Evolutionary conservation across 2,329 filamentous ascomycete species (phyloP).

Genomic region (Sordariomycetes sp.): DNA sequence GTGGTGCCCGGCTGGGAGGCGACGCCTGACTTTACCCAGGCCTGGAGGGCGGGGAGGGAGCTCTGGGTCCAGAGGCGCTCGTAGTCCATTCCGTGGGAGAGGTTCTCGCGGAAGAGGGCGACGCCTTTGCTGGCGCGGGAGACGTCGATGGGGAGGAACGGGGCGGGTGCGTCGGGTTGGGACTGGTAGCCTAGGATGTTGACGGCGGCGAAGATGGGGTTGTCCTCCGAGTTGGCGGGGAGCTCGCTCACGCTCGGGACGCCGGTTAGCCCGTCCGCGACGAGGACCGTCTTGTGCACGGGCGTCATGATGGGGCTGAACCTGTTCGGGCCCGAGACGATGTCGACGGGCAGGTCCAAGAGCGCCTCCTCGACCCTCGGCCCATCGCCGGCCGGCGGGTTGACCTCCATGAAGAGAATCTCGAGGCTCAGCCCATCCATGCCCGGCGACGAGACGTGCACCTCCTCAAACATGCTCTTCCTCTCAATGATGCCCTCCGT

Average conservation of each 20-base stretch:
- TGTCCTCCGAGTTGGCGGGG: conserved; percentile 21
- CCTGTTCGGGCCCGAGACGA: conserved; percentile 50
- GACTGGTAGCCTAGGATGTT: conserved; percentile 35
- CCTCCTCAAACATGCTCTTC: conserved; percentile 30
- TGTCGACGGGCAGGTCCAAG: conserved; percentile 64
- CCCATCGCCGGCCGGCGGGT: conserved; percentile 19
- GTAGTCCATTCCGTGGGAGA: conserved; percentile 57
- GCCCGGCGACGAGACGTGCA: conserved; percentile 49
- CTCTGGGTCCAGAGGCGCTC: conserved; percentile 64
- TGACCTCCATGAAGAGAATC: conserved; percentile 40
- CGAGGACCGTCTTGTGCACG: conserved; percentile 68
- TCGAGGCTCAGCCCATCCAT: conserved; percentile 52
- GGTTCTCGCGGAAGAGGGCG: conserved; percentile 51
- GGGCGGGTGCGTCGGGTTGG: conserved; percentile 18
- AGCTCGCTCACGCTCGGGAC: conserved; percentile 39
- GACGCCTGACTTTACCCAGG: conserved; percentile 49
- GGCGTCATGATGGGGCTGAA: conserved; percentile 62
- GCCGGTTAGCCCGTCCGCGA: conserved; percentile 60
- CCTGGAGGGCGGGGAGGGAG: conserved; percentile 48
- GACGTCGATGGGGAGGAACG: conserved; percentile 49
- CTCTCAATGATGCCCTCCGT: conserved; percentile 3
- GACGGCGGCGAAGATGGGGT: conserved; percentile 40
- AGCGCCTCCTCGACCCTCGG: conserved; percentile 45
- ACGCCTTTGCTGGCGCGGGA: conserved; percentile 49
- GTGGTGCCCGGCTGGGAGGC: conserved; percentile 29